phyloP scores from a whole-genome alignment of 306 rosid genomes.

The Casuarina equisetifolia region DNA sequence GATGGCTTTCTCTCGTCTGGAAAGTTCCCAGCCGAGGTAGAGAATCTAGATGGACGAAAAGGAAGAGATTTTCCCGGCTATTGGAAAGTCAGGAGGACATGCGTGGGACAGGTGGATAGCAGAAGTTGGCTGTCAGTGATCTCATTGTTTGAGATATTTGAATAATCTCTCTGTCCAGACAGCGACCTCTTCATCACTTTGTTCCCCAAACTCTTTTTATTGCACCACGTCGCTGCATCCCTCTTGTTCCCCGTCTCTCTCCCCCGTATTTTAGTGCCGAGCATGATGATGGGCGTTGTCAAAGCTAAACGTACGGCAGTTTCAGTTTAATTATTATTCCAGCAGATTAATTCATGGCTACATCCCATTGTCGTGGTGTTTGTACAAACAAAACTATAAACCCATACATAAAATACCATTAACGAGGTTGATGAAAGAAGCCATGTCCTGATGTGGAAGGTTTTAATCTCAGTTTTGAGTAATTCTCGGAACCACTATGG shows the following conservation, averaged over 20 bases:
- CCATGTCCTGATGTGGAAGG: no score
- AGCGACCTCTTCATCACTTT: neutral
- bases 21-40: neutral
- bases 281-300: no score
- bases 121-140: neutral
- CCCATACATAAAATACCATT: no score
- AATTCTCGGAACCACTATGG: no score
- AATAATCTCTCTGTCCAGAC: neutral
- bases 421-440: no score
- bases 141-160: neutral
- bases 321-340: no score
- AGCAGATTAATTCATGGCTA: no score
- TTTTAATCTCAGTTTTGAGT: no score
- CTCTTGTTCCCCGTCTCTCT: neutral
- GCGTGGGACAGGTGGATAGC: constrained; percentile 22
- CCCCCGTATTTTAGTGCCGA: no score
- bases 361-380: no score
- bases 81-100: neutral
- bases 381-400: no score
- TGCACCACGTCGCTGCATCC: constrained; percentile 31
- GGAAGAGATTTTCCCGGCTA: neutral
- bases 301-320: no score
- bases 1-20: neutral
- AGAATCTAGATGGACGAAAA: neutral
- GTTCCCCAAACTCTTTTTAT: constrained; percentile 9